These are phyloP conservation scores for Naematelia encephala DNA, from an alignment of 768 basidiomycete genomes.

Conservation along the genomic window DNA sequence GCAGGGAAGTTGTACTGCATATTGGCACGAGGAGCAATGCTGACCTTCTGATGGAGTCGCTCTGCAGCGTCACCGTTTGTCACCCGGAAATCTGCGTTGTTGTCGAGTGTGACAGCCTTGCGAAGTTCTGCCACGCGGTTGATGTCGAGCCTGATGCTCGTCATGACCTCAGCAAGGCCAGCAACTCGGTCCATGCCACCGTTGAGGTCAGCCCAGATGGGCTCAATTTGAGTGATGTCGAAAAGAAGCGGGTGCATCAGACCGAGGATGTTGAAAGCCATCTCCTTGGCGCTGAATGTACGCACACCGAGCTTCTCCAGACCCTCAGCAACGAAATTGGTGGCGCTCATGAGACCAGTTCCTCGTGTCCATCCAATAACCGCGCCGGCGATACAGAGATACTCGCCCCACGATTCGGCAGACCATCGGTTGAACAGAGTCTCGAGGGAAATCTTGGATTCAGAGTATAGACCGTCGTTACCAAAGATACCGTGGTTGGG, in stretches of 20 bases:
- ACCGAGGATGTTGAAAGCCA: constrained; percentile 99
- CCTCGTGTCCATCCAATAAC: constrained; percentile 99
- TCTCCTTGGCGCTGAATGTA: constrained; percentile 99
- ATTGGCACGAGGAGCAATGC: constrained; percentile 94
- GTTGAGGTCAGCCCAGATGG: constrained; percentile 98
- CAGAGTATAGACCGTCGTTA: constrained; percentile 95
- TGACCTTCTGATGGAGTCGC: constrained; percentile 82
- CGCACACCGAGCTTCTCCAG: constrained; percentile 89
- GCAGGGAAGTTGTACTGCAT: constrained; percentile 92
- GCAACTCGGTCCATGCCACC: constrained; percentile 97
- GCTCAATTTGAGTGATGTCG: constrained; percentile 98
- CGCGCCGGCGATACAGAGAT: constrained; percentile 93
- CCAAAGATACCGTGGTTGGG: constrained; percentile 98
- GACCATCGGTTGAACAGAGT: constrained; percentile 97
- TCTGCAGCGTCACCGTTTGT: constrained; percentile 88
- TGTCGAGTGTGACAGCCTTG: constrained; percentile 88
- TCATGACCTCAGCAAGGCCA: constrained; percentile 87
- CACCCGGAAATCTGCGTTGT: constrained; percentile 90
- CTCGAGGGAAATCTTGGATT: constrained; percentile 96
- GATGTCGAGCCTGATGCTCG: constrained; percentile 74
- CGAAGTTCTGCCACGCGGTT: constrained; percentile 87
- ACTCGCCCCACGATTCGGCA: constrained; percentile 98
- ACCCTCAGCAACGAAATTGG: constrained; percentile 89
- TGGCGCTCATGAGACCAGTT: constrained; percentile 93
- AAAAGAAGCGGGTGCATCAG: constrained; percentile 98